These are phyloP conservation scores for Kodamaea fungicola DNA, from an alignment of 1,139 yeast species.

Conservation along the genomic window DNA sequence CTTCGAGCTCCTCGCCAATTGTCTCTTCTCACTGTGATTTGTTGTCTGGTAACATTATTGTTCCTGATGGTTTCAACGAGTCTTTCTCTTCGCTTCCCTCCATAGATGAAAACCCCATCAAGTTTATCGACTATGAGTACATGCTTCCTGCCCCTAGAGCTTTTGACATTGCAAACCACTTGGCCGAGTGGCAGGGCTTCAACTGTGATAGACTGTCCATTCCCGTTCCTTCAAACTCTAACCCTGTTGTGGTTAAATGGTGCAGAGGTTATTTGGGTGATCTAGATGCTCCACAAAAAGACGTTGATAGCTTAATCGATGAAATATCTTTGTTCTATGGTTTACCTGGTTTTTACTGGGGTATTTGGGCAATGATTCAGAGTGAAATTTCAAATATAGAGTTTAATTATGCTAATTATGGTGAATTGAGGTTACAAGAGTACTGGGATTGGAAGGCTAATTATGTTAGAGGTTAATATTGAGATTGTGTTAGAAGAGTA, in stretches of 20 bases:
- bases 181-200: slow-evolving; percentile 86
- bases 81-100: slow-evolving; percentile 20
- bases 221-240: slow-evolving; percentile 47
- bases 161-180: slow-evolving; percentile 81
- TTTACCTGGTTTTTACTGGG: slow-evolving; percentile 84
- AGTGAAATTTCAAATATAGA: slow-evolving; percentile 68
- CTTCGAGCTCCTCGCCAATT: slow-evolving; percentile 44
- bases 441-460: slow-evolving; percentile 64
- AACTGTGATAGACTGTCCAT: slow-evolving; percentile 62
- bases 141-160: slow-evolving; percentile 80
- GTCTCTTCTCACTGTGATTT: slow-evolving; percentile 74
- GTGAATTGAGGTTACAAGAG: slow-evolving; percentile 58
- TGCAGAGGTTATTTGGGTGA: slow-evolving; percentile 46
- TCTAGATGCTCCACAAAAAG: slow-evolving; percentile 20
- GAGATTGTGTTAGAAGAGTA: too few relatives aligned
- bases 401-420: slow-evolving; percentile 65
- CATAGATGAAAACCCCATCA: slow-evolving; percentile 43
- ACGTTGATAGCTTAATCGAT: slow-evolving; percentile 36
- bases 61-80: slow-evolving; percentile 39
- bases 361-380: slow-evolving; percentile 80
- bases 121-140: slow-evolving; percentile 79
- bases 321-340: slow-evolving; percentile 68
- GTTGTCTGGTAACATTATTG: slow-evolving; percentile 67
- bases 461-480: background rate
- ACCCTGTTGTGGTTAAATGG: slow-evolving; percentile 53